Evolutionary conservation across 306 rosid genomes (phyloP).

Genomic region (Castanea mollissima): DNA sequence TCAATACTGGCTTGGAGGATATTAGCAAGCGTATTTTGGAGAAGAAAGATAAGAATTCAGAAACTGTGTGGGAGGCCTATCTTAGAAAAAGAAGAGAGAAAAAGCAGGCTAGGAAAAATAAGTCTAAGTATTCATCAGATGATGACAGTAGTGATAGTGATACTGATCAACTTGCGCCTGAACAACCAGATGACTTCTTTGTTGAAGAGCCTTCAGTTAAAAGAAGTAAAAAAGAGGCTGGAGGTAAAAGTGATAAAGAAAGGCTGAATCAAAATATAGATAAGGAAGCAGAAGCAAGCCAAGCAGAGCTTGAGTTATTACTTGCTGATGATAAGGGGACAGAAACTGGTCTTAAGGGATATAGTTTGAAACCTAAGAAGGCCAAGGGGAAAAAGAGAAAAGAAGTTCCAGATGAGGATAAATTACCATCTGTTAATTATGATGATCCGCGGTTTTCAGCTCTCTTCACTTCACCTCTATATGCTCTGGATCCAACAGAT

Average conservation of each 20-base stretch:
- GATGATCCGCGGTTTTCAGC: slow-evolving; percentile 83
- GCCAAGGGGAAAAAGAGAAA: slow-evolving; percentile 60
- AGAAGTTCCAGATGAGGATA: slow-evolving; percentile 53
- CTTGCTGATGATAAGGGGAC: slow-evolving; percentile 77
- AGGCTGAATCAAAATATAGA: slow-evolving; percentile 32
- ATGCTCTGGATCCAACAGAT: slow-evolving; percentile 78
- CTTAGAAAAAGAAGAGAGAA: slow-evolving; percentile 69
- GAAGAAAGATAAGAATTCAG: slow-evolving; percentile 73
- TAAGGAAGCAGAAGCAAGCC: slow-evolving; percentile 54
- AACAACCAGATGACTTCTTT: slow-evolving; percentile 73
- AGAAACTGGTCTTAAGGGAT: slow-evolving; percentile 61
- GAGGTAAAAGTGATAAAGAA: slow-evolving; percentile 30
- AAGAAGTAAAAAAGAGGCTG: slow-evolving; percentile 43
- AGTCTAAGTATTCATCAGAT: slow-evolving; percentile 57
- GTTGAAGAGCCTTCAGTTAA: slow-evolving; percentile 61
- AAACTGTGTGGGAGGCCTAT: slow-evolving; percentile 79
- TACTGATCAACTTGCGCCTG: slow-evolving; percentile 48
- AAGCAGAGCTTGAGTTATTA: slow-evolving; percentile 85
- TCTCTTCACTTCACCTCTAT: slow-evolving; percentile 52
- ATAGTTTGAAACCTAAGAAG: slow-evolving; percentile 62
- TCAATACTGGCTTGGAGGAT: slow-evolving; percentile 86
- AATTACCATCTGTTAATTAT: slow-evolving; percentile 53
- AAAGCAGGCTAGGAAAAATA: slow-evolving; percentile 63
- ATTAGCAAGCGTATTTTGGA: slow-evolving; percentile 74
- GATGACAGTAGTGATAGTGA: slow-evolving; percentile 65